Evolutionary conservation across 2,329 filamentous ascomycete genomes (phyloP).

Genomic region (Colletotrichum euphorbiae): DNA sequence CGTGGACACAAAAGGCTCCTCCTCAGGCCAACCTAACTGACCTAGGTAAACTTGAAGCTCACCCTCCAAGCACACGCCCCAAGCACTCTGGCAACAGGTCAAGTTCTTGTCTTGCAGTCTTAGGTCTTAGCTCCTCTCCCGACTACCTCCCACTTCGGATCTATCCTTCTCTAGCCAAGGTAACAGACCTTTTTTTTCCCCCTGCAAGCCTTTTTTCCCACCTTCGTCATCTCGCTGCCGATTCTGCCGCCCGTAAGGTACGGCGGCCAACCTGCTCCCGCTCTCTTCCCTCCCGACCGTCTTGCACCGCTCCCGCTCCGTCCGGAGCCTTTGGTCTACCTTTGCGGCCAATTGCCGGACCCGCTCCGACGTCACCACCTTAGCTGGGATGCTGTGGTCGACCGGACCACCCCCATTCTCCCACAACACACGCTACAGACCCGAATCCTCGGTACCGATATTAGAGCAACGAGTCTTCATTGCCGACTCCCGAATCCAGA

Average conservation of each 20-base stretch:
- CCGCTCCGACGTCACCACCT: conserved; percentile 34
- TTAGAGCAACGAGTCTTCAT: conserved; percentile 18
- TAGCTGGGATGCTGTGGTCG: neutral
- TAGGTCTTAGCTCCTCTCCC: conserved; percentile 23
- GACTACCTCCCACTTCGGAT: conserved; percentile 31
- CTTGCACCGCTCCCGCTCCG: conserved; percentile 18
- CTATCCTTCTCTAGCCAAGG: conserved; percentile 16
- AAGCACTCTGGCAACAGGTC: conserved; percentile 8
- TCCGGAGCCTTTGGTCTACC: conserved; percentile 30
- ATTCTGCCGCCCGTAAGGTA: conserved; percentile 2
- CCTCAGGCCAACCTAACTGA: conserved; percentile 4
- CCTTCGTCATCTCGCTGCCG: neutral
- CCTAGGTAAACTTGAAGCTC: neutral
- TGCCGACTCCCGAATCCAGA: conserved; percentile 11
- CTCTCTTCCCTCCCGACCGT: conserved; percentile 8
- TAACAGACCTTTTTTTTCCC: conserved; percentile 17
- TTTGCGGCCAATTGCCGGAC: conserved; percentile 34
- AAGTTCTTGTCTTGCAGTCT: conserved; percentile 10
- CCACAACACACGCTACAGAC: conserved; percentile 1
- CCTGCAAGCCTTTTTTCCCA: neutral
- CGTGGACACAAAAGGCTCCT: conserved; percentile 10
- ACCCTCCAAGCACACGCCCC: too few relatives aligned
- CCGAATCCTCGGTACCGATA: conserved; percentile 17
- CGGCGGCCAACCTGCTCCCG: conserved; percentile 15
- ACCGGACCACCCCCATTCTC: neutral